A percentile compares a stretch with the other conserved stretches of the same genome.
phyloP scores from a whole-genome alignment of 148 eudicot species.

The Nepenthes mirabilis region DNA sequence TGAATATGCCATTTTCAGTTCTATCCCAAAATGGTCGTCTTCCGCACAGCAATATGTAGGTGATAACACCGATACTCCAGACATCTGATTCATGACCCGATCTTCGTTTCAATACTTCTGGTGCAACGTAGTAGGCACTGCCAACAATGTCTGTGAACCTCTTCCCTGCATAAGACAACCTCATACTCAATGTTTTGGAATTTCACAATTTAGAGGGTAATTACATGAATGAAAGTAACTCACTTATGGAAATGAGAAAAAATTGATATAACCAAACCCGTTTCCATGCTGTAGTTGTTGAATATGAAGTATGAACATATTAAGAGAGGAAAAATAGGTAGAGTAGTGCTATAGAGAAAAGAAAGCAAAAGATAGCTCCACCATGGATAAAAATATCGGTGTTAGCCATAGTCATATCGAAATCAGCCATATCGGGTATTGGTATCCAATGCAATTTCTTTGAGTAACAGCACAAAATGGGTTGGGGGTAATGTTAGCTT shows the following conservation, averaged over 20 bases:
- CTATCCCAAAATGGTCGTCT: constrained; percentile 99
- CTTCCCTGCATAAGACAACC: constrained; percentile 40
- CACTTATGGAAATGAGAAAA: not conserved
- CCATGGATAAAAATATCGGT: too few species aligned
- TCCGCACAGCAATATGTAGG: constrained; percentile 93
- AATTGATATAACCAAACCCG: too few species aligned
- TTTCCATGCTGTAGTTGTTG: too few species aligned
- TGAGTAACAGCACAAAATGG: too few species aligned
- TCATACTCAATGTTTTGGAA: constrained; percentile 3
- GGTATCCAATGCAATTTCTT: too few species aligned
- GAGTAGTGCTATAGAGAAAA: too few species aligned
- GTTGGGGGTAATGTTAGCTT: too few species aligned
- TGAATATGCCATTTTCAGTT: constrained; percentile 96
- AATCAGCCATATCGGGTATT: too few species aligned
- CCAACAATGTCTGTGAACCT: constrained; percentile 87
- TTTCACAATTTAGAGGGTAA: not conserved
- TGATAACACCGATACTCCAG: constrained; percentile 98
- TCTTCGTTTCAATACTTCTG: constrained; percentile 88
- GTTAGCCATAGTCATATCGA: too few species aligned
- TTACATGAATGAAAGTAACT: not conserved
- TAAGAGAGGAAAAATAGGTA: too few species aligned
- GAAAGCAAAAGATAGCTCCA: not conserved
- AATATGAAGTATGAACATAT: too few species aligned
- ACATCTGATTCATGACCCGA: constrained; percentile 98
- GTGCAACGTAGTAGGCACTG: constrained; percentile 98